Evolutionary conservation across 1,139 yeast species (phyloP).

Genomic region (Geotrichum armillariae): DNA sequence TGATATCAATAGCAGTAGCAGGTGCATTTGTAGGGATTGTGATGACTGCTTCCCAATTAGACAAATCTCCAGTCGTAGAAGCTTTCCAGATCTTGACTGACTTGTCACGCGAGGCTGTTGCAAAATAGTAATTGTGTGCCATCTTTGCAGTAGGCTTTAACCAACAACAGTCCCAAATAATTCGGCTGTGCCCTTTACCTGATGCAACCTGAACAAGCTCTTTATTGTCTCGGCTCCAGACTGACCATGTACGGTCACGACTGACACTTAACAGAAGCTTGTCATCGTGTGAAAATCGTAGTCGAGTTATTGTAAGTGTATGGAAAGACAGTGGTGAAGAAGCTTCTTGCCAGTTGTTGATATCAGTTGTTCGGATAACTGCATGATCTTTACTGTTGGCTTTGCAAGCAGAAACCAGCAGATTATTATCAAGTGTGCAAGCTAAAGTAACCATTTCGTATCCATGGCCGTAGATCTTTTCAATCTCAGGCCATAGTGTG

Average conservation of each 20-base stretch:
- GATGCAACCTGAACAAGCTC: slow-evolving; percentile 35
- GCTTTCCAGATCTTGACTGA: slow-evolving; percentile 67
- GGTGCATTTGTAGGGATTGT: slow-evolving; percentile 44
- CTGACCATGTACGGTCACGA: slow-evolving; percentile 82
- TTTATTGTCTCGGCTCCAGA: slow-evolving; percentile 57
- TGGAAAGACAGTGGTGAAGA: slow-evolving; percentile 60
- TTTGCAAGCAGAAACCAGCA: slow-evolving; percentile 87
- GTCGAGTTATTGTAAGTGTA: slow-evolving; percentile 78
- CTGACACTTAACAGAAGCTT: slow-evolving; percentile 74
- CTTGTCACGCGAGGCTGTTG: slow-evolving; percentile 89
- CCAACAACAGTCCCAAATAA: slow-evolving; percentile 97
- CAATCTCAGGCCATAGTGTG: slow-evolving; percentile 92
- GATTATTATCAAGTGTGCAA: slow-evolving; percentile 59
- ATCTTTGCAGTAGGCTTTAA: slow-evolving; percentile 21
- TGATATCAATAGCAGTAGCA: slow-evolving; percentile 70
- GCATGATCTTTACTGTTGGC: slow-evolving; percentile 87
- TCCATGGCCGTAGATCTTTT: slow-evolving; percentile 96
- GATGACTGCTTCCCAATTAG: slow-evolving; percentile 26
- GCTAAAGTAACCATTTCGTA: slow-evolving; percentile 87
- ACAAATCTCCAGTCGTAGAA: slow-evolving; percentile 30
- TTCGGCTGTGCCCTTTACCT: slow-evolving; percentile 79
- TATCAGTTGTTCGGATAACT: slow-evolving; percentile 72
- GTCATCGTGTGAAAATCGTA: slow-evolving; percentile 75
- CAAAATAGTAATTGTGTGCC: slow-evolving; percentile 45
- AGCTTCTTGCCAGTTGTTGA: slow-evolving; percentile 60